These are phyloP conservation scores for Urochloa ruziziensis DNA, from an alignment of 176 grass and related monocot species.

Conservation along the genomic window DNA sequence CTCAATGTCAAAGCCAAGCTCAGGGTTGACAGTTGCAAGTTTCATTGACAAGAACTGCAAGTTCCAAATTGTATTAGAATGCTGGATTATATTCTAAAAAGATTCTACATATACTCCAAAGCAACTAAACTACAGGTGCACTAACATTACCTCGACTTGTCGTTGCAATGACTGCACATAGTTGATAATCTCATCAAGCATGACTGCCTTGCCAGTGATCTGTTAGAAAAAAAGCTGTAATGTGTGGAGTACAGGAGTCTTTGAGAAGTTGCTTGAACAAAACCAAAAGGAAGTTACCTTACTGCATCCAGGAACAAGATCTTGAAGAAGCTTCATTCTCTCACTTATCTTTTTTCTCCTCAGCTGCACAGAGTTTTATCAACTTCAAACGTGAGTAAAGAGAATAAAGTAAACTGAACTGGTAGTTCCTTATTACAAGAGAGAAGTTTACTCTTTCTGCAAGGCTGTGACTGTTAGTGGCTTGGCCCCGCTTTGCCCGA, in stretches of 20 bases:
- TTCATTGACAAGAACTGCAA: slow-evolving; percentile 98
- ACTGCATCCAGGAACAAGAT: slow-evolving; percentile 95
- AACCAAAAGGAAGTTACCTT: slow-evolving; percentile 53
- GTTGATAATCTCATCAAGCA: slow-evolving; percentile 99
- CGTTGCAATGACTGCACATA: slow-evolving; percentile 98
- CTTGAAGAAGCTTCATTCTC: slow-evolving; percentile 99
- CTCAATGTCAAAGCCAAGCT: slow-evolving; percentile 67
- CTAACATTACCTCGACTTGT: slow-evolving; percentile 77
- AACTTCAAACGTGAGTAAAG: slow-evolving; percentile 35
- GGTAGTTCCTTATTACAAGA: background rate
- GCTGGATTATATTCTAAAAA: slow-evolving; percentile 18
- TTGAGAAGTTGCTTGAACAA: background rate
- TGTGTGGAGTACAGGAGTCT: background rate
- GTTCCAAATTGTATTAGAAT: slow-evolving; percentile 26
- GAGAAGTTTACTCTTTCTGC: slow-evolving; percentile 80
- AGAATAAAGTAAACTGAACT: slow-evolving; percentile 30
- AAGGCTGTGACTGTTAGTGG: slow-evolving; percentile 98
- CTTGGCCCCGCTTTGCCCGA: slow-evolving; percentile 89
- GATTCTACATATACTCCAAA: background rate
- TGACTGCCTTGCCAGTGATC: slow-evolving; percentile 96
- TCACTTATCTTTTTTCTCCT: slow-evolving; percentile 99
- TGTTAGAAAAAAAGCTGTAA: slow-evolving; percentile 33
- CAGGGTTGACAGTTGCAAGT: slow-evolving; percentile 87
- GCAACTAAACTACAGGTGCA: background rate
- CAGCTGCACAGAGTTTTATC: slow-evolving; percentile 53